Base-by-base conservation (phyloP, 805 yeast genomes). In the Candida anglica region DNA sequence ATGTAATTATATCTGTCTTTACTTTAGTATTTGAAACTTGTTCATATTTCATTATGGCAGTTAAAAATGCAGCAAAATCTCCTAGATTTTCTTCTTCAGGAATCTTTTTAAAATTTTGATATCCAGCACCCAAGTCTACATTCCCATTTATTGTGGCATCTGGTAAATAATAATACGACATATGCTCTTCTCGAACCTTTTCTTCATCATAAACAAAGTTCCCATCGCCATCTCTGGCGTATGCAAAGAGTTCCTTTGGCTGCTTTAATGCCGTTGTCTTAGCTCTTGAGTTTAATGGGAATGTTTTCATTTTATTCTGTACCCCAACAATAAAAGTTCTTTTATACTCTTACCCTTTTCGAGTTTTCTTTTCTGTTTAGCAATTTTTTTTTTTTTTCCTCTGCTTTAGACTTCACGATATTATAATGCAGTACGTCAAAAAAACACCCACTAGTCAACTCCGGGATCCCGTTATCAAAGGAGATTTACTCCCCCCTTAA, bases 111-210 rank as follows among this genome's bases (percentile, higher is more conserved):
- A 83, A 85, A 19, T 76, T 70, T 15, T 68, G 61, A 46, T 70
- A 72, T 0, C 97, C 97, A 2, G 68, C 72, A 17, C 68, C 64
- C 9, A 93, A 65, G 53, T 86, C 88, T 15, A 78, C 59, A 5
- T 65, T 63, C n/a, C 63, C 61, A 30, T 79, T 77, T n/a, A 84
- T 50, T 28, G 74, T 76, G 3, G 78, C 57, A 51, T 86, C 88
- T 11, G 96, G 94, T 19, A 91, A 66, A 54, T 87, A 93, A 62
- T 71, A 89, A 58, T 86, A 87, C n/a, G 71, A 63, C 33, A 86
- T 57, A 19, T 46, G 40, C 3, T 74, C 69, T 34, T 75, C 75
- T 43, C 78, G 80, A 7, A 75, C 58, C 4, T 59, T 52, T 19
- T 60, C 49, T 19, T 73, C 67, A 15, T 69, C 75, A 32, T 46